A percentile compares a stretch with the other conserved stretches of the same genome.
Evolutionary conservation across 768 basidiomycete genomes (phyloP).

Genomic region (Mycena crocata): DNA sequence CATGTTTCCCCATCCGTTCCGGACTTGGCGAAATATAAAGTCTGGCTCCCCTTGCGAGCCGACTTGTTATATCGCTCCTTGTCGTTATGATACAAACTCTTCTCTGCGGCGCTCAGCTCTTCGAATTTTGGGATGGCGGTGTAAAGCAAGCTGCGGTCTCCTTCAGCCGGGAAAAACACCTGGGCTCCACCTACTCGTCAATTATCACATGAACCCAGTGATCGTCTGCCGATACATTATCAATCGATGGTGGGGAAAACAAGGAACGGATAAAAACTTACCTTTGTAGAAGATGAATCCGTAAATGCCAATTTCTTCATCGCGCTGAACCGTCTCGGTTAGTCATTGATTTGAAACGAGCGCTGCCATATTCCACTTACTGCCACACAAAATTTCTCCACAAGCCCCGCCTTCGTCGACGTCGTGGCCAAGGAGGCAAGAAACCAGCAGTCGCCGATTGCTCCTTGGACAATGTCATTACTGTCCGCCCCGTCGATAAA

Average conservation of each 20-base stretch:
- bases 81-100: constrained; percentile 61
- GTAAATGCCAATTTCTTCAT: constrained; percentile 65
- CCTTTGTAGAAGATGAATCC: constrained; percentile 70
- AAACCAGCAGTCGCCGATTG: constrained; percentile 65
- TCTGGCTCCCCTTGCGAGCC: constrained; percentile 59
- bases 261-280: constrained; percentile 31
- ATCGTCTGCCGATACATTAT: neutral
- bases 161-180: neutral
- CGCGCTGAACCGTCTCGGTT: constrained; percentile 48
- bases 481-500: constrained; percentile 56
- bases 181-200: constrained; percentile 56
- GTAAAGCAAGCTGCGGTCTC: constrained; percentile 54
- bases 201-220: constrained; percentile 64
- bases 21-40: constrained; percentile 62
- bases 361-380: constrained; percentile 40
- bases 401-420: constrained; percentile 53
- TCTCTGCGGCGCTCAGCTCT: constrained; percentile 52
- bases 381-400: constrained; percentile 65
- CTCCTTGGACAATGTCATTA: constrained; percentile 61
- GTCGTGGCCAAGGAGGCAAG: constrained; percentile 62
- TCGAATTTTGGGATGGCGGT: constrained; percentile 65
- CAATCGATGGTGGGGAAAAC: no score
- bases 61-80: constrained; percentile 57
- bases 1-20: constrained; percentile 63
- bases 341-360: neutral